Evolutionary conservation across 176 grass and related monocot species (phyloP).

Genomic region (Avena eriantha): DNA sequence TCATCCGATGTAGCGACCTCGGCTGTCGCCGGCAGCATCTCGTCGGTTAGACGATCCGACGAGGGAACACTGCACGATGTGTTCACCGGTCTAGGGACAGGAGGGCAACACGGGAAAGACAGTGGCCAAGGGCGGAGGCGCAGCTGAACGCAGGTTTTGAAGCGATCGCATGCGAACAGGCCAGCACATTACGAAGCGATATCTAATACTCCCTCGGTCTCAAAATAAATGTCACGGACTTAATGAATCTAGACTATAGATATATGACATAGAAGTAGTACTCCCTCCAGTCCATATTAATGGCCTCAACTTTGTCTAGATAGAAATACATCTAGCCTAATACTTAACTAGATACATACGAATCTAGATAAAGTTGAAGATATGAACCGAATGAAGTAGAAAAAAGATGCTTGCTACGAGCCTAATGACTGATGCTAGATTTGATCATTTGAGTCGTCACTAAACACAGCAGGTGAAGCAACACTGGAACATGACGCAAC

Average conservation of each 20-base stretch:
- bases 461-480: neutral
- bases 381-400: too few relatives aligned
- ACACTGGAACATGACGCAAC: neutral
- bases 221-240: too few relatives aligned
- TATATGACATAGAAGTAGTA: too few relatives aligned
- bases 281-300: too few relatives aligned
- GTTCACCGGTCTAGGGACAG: constrained; percentile 5
- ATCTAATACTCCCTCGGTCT: too few relatives aligned
- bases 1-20: neutral
- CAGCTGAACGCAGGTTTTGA: neutral
- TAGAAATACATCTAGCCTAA: too few relatives aligned
- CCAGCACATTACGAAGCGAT: neutral
- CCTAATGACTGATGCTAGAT: neutral
- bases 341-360: too few relatives aligned
- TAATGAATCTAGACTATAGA: too few relatives aligned
- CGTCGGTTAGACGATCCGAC: neutral
- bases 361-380: too few relatives aligned
- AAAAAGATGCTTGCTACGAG: neutral
- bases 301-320: too few relatives aligned
- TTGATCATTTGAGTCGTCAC: neutral
- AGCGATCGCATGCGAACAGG: neutral
- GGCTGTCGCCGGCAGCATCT: neutral
- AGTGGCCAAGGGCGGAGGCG: neutral
- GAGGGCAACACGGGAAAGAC: neutral
- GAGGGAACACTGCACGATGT: neutral